A percentile compares a stretch with the other conserved stretches of the same genome.
Conservation (phyloP, 257 asterid genomes). For the Verbena officinalis region DNA sequence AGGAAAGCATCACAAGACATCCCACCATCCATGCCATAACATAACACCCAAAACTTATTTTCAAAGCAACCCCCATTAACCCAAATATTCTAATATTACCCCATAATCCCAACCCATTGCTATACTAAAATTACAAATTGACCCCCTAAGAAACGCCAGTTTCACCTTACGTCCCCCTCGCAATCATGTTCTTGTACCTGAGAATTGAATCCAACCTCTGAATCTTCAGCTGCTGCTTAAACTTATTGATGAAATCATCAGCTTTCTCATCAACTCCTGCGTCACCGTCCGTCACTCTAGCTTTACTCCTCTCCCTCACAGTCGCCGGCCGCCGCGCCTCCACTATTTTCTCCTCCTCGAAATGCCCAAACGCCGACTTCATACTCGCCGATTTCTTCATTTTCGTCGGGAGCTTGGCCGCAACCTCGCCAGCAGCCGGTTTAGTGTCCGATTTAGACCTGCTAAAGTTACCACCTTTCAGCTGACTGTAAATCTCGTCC, state of each 20-base stretch:
- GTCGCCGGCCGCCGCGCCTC: constrained; percentile 77
- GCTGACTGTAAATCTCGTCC: constrained; percentile 60
- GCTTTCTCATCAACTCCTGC: constrained; percentile 71
- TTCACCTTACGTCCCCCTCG: constrained; percentile 43
- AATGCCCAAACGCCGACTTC: constrained; percentile 51
- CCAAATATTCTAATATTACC: not conserved
- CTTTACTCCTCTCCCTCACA: constrained; percentile 43
- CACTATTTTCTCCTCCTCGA: constrained; percentile 46
- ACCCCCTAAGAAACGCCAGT: constrained; percentile 24
- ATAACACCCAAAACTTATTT: constrained; percentile 10
- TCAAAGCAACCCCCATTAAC: constrained; percentile 28
- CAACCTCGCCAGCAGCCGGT: constrained; percentile 47
- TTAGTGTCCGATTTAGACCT: constrained; percentile 57
- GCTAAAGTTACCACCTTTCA: constrained; percentile 32
- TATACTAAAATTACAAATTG: constrained; percentile 34
- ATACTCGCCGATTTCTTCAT: constrained; percentile 65
- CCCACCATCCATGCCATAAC: constrained; percentile 2
- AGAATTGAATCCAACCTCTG: constrained; percentile 75
- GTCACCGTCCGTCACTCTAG: constrained; percentile 45
- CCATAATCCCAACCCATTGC: constrained; percentile 25
- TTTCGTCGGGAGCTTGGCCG: constrained; percentile 42
- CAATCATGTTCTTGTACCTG: constrained; percentile 56
- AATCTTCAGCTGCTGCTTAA: constrained; percentile 74
- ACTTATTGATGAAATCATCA: constrained; percentile 71
- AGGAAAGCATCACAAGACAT: constrained; percentile 22